Percentiles rank a stretch among this genome's conserved stretches.
These are phyloP conservation scores for Venturia nashicola DNA, from an alignment of 2,329 filamentous ascomycete species.

Conservation along the genomic window DNA sequence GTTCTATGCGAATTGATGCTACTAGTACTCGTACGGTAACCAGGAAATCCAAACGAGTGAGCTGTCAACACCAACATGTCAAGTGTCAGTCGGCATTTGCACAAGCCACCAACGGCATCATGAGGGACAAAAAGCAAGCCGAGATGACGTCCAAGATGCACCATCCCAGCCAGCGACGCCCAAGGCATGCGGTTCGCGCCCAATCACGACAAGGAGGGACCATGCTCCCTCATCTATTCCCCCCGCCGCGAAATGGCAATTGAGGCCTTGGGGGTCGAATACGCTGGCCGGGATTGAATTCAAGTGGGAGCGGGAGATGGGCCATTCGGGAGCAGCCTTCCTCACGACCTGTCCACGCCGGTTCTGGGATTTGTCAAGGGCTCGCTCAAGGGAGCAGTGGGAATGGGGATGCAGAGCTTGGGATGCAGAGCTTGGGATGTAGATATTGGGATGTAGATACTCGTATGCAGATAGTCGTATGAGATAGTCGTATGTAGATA, in stretches of 20 bases:
- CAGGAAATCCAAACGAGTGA: not conserved
- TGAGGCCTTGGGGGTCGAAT: not conserved
- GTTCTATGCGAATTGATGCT: too few species aligned
- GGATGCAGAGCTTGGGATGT: too few species aligned
- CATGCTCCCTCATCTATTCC: not conserved
- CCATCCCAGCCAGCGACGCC: not conserved
- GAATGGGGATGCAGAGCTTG: not conserved
- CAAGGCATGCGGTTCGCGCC: not conserved
- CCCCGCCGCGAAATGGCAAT: not conserved
- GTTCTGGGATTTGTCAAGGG: not conserved
- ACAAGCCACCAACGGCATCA: not conserved
- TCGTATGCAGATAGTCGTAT: too few species aligned
- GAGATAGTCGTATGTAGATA: too few species aligned
- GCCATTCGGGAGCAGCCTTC: constrained; percentile 3
- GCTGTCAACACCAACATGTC: not conserved
- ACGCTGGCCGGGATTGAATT: not conserved
- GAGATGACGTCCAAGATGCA: constrained; percentile 1
- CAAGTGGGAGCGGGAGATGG: not conserved
- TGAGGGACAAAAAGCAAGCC: not conserved
- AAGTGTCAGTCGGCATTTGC: not conserved
- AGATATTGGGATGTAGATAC: too few species aligned
- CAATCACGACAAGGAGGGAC: not conserved
- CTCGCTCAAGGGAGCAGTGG: too few species aligned
- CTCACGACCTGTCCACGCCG: not conserved
- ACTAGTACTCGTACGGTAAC: too few species aligned